Evolutionary conservation across 306 rosid species (phyloP).

Genomic region (Cotoneaster glaucophyllus): DNA sequence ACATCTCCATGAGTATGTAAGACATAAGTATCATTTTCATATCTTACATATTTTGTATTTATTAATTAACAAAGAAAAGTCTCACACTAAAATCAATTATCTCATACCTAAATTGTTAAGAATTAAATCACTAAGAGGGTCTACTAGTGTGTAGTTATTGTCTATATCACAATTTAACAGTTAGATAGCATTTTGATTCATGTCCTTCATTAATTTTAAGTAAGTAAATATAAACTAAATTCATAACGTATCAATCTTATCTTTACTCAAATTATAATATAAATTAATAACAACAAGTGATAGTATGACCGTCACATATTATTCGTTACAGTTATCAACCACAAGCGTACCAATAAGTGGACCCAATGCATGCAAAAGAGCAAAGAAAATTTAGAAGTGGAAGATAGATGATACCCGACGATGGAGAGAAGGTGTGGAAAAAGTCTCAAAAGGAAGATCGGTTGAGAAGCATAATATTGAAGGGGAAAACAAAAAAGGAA

Average conservation of each 20-base stretch:
- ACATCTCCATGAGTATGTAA: background rate
- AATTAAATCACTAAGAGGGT: too few species aligned
- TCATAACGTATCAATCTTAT: too few species aligned
- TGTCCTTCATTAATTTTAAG: too few species aligned
- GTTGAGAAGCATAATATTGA: conserved; percentile 39
- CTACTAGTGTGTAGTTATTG: background rate
- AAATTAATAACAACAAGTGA: too few species aligned
- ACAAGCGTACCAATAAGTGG: conserved; percentile 48
- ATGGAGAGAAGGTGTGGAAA: conserved; percentile 22
- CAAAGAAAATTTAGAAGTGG: conserved; percentile 25
- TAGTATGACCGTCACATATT: background rate
- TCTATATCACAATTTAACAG: background rate
- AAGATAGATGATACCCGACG: conserved; percentile 33
- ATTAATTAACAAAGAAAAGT: too few species aligned
- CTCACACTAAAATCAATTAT: too few species aligned
- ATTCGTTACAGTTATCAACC: background rate
- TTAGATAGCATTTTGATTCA: background rate
- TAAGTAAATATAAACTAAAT: too few species aligned
- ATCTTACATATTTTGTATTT: too few species aligned
- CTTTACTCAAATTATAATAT: background rate
- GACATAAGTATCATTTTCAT: background rate
- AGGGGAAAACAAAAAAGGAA: conserved; percentile 43
- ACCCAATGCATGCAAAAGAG: conserved; percentile 33
- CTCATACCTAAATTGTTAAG: too few species aligned
- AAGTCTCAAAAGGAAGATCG: conserved; percentile 29